Base-by-base conservation (phyloP, 495 filamentous ascomycete species). In the Gamarada debralockiae region DNA sequence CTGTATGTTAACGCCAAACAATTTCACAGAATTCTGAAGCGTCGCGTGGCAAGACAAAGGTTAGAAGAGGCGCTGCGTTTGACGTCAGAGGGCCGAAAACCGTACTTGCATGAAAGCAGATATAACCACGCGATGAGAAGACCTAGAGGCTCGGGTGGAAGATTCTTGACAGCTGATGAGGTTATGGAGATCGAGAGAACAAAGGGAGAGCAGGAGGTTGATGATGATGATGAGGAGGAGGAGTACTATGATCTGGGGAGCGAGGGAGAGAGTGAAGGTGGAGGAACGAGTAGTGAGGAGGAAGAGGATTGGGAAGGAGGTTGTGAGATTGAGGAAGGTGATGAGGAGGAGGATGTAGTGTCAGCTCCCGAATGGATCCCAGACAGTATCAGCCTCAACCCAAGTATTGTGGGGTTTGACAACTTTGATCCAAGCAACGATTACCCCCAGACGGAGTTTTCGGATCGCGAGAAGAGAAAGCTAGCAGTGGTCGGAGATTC, bases 81-180 rank as follows among this genome's bases (percentile, higher is more conserved):
- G 36, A 96, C 93, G 5, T 93, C 85, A 34, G 97, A 97, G 69
- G 92, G 92, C 20, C 83, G 93, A 27, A 97, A 97, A 67, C 93
- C 93, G 5, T 99, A 99, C 59, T 77, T 99, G 31, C 93, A 99
- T 71, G 93, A 99, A 65, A 97, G 93, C n/a, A 79, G 93, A 59
- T 95, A 99, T 65, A 99, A 99, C 61, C 93, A 99, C 67, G 93
- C 93, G 8, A 99, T 99, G 93, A 81, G 95, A 33, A 79, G 93
- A 57, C 93, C 93, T 20, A 84, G 93, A 65, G 93, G 93, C 10
- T 95, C 93, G n/a, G 93, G 93, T 42, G 93, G 93, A 31, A 81
- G 93, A 27, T 99, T 99, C 77, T 69, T 99, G 70, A 99, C 93
- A 0, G 92, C 93, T n/a, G 93, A 99, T 37, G 93, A 98, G 65